phyloP scores from a whole-genome alignment of 2,329 filamentous ascomycete genomes.

The Daldinia sp. region DNA sequence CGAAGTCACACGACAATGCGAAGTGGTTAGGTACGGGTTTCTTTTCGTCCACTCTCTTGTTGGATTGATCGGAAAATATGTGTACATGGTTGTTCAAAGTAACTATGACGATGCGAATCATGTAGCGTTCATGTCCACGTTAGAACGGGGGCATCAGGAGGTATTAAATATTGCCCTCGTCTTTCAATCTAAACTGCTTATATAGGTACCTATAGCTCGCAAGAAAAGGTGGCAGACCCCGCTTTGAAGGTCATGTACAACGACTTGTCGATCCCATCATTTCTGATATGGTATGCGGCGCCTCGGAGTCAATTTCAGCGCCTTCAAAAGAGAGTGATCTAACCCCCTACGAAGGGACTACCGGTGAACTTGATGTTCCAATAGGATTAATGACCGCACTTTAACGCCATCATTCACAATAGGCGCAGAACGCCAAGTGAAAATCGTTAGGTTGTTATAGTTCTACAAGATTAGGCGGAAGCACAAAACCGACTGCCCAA shows the following conservation, averaged over 20 bases:
- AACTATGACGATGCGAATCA: background rate
- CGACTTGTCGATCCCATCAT: background rate
- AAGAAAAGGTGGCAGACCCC: conserved; percentile 14
- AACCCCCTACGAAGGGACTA: background rate
- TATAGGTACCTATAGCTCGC: background rate
- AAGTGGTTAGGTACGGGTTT: background rate
- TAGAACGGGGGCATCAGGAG: background rate
- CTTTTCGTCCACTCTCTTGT: conserved; percentile 9
- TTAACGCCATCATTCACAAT: background rate
- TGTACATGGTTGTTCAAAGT: conserved; percentile 5
- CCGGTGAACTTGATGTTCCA: background rate
- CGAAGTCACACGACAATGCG: background rate
- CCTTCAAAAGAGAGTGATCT: background rate
- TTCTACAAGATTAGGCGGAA: conserved; percentile 15
- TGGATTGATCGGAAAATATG: conserved; percentile 6
- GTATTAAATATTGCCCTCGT: conserved; percentile 28
- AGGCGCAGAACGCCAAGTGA: conserved; percentile 1
- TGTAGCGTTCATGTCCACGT: background rate
- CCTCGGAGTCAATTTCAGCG: conserved; percentile 2
- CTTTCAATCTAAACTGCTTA: background rate
- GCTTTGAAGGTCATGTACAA: conserved; percentile 13
- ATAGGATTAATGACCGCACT: background rate
- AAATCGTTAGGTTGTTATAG: background rate
- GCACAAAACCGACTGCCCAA: conserved; percentile 9
- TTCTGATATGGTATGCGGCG: conserved; percentile 6